These are phyloP conservation scores for Nicotiana sylvestris DNA, from an alignment of 257 asterid species.

Conservation along the genomic window DNA sequence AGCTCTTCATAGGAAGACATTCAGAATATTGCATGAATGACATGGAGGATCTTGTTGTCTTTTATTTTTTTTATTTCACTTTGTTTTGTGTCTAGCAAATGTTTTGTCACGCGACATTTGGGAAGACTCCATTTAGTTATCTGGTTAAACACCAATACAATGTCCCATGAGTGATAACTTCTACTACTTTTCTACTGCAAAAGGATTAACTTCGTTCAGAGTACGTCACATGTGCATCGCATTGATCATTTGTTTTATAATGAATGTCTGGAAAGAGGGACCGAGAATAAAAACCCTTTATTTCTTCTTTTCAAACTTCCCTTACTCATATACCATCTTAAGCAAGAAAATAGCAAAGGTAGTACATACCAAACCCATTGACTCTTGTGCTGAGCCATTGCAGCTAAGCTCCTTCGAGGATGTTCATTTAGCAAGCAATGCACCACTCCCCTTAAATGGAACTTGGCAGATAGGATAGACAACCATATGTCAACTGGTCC, in stretches of 20 bases:
- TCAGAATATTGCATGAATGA: not conserved
- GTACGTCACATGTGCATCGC: no score
- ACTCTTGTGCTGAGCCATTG: constrained; percentile 90
- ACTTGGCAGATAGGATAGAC: constrained; percentile 41
- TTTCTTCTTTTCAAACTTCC: not conserved
- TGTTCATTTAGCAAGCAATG: constrained; percentile 63
- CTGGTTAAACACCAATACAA: not conserved
- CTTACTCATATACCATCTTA: not conserved
- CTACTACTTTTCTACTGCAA: not conserved
- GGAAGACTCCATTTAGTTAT: not conserved
- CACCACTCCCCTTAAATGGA: constrained; percentile 24
- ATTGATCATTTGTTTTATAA: not conserved
- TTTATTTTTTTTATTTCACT: no score
- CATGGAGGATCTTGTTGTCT: not conserved
- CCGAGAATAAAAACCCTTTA: not conserved
- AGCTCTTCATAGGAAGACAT: no score
- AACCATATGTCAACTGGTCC: constrained; percentile 81
- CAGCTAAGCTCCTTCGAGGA: constrained; percentile 58
- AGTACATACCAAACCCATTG: constrained; percentile 85
- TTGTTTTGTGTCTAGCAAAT: not conserved
- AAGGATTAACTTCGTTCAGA: not conserved
- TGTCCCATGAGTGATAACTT: not conserved
- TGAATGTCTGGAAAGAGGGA: not conserved
- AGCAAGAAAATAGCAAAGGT: not conserved
- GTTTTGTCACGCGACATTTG: not conserved